Evolutionary conservation across 1,284 basidiomycete species (phyloP).

Genomic region (Ganoderma sp.): DNA sequence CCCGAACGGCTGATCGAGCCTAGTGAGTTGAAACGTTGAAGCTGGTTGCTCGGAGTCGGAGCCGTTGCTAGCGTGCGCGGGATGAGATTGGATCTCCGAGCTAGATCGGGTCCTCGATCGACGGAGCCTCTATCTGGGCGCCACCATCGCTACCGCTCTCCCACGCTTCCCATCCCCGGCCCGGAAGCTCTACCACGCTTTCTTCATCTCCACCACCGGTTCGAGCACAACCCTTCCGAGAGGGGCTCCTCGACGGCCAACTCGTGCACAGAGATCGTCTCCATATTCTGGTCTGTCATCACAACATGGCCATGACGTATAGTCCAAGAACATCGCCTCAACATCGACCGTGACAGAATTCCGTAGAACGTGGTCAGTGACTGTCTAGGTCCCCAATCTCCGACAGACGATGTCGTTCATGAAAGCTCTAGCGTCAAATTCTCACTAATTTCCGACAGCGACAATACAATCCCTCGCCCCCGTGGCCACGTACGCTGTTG

Average conservation of each 20-base stretch:
- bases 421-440: not conserved
- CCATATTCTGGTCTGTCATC: not conserved
- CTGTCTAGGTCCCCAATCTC: not conserved
- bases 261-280: not conserved
- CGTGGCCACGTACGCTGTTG: not conserved
- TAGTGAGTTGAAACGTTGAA: not conserved
- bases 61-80: not conserved
- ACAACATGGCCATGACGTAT: not conserved
- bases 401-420: conserved; percentile 1
- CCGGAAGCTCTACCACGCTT: not conserved
- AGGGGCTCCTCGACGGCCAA: not conserved
- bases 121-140: not conserved
- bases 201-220: not conserved
- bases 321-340: not conserved
- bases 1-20: too few relatives aligned
- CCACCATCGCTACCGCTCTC: not conserved
- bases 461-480: not conserved
- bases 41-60: not conserved
- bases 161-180: not conserved
- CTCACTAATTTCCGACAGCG: not conserved
- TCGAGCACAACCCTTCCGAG: not conserved
- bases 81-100: not conserved
- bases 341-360: not conserved
- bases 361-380: not conserved
- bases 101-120: not conserved